phyloP scores from a whole-genome alignment of 2,329 filamentous ascomycete species.

The Bipolaris sorokiniana region DNA sequence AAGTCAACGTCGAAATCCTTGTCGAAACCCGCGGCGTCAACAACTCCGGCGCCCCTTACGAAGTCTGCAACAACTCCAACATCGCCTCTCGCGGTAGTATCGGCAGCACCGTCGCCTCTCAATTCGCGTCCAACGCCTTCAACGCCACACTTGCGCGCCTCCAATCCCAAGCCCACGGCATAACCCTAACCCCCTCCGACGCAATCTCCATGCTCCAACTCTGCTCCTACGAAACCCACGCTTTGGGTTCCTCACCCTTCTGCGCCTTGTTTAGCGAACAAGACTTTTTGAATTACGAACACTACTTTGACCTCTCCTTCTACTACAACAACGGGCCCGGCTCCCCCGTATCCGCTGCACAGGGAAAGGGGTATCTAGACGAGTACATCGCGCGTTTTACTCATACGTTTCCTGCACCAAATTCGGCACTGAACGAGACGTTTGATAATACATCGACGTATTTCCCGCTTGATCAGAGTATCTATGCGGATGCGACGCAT shows the following conservation, averaged over 20 bases:
- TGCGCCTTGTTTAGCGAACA: conserved; percentile 52
- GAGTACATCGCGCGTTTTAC: conserved; percentile 41
- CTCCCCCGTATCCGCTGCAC: conserved; percentile 39
- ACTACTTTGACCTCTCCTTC: conserved; percentile 53
- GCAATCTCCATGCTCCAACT: conserved; percentile 51
- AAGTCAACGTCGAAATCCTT: conserved; percentile 41
- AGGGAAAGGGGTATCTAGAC: conserved; percentile 42
- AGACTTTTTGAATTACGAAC: conserved; percentile 54
- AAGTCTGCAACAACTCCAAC: conserved; percentile 40
- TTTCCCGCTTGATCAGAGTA: conserved; percentile 54
- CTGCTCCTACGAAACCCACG: conserved; percentile 44
- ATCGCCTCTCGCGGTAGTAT: conserved; percentile 35
- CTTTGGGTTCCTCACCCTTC: conserved; percentile 54
- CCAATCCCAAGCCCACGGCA: conserved; percentile 33
- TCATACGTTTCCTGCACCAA: conserved; percentile 26
- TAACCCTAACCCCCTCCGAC: conserved; percentile 45
- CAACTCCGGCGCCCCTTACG: conserved; percentile 41
- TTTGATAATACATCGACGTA: conserved; percentile 52
- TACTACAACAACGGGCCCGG: conserved; percentile 44
- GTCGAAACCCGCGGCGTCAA: conserved; percentile 35
- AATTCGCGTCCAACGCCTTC: conserved; percentile 37
- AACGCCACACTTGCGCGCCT: conserved; percentile 38
- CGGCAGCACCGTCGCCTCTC: conserved; percentile 30
- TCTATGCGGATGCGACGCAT: conserved; percentile 53
- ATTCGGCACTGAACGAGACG: conserved; percentile 33